Evolutionary conservation across 805 yeast species (phyloP).

Genomic region (Candida insectalens): DNA sequence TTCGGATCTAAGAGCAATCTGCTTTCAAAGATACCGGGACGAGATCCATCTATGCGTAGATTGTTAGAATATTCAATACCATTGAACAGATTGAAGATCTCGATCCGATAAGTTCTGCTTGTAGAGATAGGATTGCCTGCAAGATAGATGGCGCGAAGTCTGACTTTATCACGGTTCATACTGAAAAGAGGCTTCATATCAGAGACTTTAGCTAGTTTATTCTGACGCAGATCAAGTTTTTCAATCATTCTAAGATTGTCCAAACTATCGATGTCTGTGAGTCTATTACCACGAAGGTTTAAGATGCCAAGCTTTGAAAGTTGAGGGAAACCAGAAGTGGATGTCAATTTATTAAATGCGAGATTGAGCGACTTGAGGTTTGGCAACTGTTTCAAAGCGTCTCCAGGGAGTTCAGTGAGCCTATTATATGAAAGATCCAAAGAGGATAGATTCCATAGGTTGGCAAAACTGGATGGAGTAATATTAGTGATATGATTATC

Average conservation of each 20-base stretch:
- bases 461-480: conserved; percentile 21
- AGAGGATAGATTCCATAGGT: conserved; percentile 24
- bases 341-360: conserved; percentile 36
- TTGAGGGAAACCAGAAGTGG: conserved; percentile 24
- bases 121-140: conserved; percentile 30
- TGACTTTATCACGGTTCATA: conserved; percentile 12
- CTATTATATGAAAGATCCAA: conserved; percentile 49
- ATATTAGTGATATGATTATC: conserved; percentile 29
- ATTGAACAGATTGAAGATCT: conserved; percentile 45
- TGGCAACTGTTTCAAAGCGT: conserved; percentile 37
- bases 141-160: conserved; percentile 19
- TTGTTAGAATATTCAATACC: conserved; percentile 39
- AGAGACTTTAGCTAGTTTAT: conserved; percentile 28
- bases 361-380: conserved; percentile 43
- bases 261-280: conserved; percentile 33
- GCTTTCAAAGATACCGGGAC: conserved; percentile 53
- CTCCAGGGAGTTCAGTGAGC: conserved; percentile 38
- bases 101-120: conserved; percentile 38
- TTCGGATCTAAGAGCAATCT: conserved; percentile 43
- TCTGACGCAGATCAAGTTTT: conserved; percentile 45
- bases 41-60: conserved; percentile 47
- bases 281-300: conserved; percentile 40
- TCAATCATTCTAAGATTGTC: conserved; percentile 34
- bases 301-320: conserved; percentile 35
- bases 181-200: conserved; percentile 31